Percentiles rank a stretch among this genome's conserved stretches.
These are phyloP conservation scores for Medicago arabica DNA, from an alignment of 306 rosid species.

Conservation along the genomic window DNA sequence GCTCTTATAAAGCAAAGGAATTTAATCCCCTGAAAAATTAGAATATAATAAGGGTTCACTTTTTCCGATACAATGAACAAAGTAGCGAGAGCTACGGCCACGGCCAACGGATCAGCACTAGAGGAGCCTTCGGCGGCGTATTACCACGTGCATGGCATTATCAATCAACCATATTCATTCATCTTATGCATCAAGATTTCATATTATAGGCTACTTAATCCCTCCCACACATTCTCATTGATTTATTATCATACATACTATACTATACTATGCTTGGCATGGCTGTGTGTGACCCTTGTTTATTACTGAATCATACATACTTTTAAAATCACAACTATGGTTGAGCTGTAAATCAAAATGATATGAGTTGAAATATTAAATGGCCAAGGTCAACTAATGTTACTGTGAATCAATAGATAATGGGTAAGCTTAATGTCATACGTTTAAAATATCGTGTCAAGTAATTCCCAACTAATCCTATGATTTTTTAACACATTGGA, in stretches of 20 bases:
- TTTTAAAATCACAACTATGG: neutral
- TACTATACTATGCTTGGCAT: neutral
- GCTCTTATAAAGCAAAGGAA: neutral
- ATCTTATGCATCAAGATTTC: slow-evolving; percentile 4
- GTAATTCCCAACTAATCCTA: neutral
- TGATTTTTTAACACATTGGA: neutral
- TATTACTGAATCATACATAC: neutral
- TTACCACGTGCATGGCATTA: slow-evolving; percentile 49
- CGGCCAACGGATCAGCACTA: slow-evolving; percentile 58
- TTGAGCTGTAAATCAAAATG: slow-evolving; percentile 10
- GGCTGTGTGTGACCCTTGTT: neutral
- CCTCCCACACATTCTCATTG: neutral
- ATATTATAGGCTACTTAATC: neutral
- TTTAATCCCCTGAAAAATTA: neutral
- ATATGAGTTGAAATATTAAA: neutral
- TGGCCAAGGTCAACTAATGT: neutral
- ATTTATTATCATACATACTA: neutral
- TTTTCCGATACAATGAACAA: slow-evolving; percentile 20
- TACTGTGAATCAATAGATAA: neutral
- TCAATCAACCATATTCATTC: slow-evolving; percentile 35
- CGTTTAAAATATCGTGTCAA: neutral
- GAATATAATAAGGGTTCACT: neutral
- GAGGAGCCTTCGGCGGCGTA: slow-evolving; percentile 62
- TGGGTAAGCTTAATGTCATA: too few species aligned
- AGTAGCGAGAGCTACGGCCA: slow-evolving; percentile 56